Base-by-base conservation (phyloP, 1,284 basidiomycete genomes). In the Sparassis latifolia region DNA sequence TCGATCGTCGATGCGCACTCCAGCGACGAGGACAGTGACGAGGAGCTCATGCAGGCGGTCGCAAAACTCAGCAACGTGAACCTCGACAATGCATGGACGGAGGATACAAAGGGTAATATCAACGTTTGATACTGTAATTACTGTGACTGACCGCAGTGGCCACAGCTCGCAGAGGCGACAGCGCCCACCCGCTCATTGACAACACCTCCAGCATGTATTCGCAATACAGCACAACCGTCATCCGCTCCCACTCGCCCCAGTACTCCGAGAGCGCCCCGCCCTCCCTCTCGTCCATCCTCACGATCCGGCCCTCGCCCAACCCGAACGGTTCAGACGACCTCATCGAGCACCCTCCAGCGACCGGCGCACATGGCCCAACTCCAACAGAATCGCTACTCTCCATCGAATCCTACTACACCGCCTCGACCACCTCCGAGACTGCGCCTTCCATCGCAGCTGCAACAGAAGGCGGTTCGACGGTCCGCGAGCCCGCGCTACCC, bases 11-110 rank as follows among this genome's bases (percentile, higher is more conserved):
- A 58, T 51, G 41, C 64, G 47, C 61, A 69, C 53, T 65, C 70
- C 53, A 65, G 77, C 67, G 66, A 75, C 32, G 39, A 46, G 4
- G 78, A 80, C 44, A 83, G 82, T 51, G 85, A 86, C 50, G 85
- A 85, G 12, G 88, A 89, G 59, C 75, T 91, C 10, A 72, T 78
- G 55, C 78, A 86, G 50, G 82, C 84, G 6, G 76, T 89, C n/a
- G 71, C 74, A 49, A 73, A 71, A 1, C 67, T 86, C 33, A 74
- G 78, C 27, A 73, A 65, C 41, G 68, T 86, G 41, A 72, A 75
- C 32, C 60, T 85, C 38, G 73, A 72, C 44, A 77, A 76, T 49
- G 67, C 70, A 44, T 78, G 74, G 74, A 77, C 69, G 53, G 69
- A 72, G 46, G 66, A 65, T 33, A 67, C 71, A 41, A 65, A 68